Evolutionary conservation across 2,329 filamentous ascomycete genomes (phyloP).

Genomic region (Claviceps monticola): DNA sequence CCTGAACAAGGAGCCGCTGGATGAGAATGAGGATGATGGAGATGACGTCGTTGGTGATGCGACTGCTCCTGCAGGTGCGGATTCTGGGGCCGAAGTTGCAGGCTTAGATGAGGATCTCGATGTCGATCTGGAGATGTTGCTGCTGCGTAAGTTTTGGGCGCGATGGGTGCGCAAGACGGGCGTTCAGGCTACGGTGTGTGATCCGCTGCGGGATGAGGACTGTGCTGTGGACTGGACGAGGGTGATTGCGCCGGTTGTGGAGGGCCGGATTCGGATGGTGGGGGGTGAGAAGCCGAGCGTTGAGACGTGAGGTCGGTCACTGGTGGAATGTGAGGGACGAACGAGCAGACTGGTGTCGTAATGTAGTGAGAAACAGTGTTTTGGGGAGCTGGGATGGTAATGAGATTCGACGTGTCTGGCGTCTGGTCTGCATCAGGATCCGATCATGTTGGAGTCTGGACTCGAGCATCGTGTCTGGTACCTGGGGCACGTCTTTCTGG

Average conservation of each 20-base stretch:
- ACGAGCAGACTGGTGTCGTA: too few relatives aligned
- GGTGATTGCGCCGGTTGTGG: constrained; percentile 62
- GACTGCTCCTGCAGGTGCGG: constrained; percentile 15
- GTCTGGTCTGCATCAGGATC: too few relatives aligned
- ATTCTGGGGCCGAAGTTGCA: not conserved
- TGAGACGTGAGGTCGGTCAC: too few relatives aligned
- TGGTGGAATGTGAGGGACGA: too few relatives aligned
- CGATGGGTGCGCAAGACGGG: constrained; percentile 62
- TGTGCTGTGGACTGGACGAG: constrained; percentile 62
- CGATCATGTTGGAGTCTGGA: too few relatives aligned
- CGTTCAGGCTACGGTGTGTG: constrained; percentile 38
- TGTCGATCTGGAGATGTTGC: constrained; percentile 41
- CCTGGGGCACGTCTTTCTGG: too few relatives aligned
- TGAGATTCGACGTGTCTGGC: too few relatives aligned
- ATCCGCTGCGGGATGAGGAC: constrained; percentile 44
- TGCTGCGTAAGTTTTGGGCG: constrained; percentile 54
- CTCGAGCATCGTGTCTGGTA: too few relatives aligned
- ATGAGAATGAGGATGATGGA: constrained; percentile 30
- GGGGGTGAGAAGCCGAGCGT: constrained; percentile 1
- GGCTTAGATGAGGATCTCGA: constrained; percentile 19
- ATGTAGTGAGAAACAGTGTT: too few relatives aligned
- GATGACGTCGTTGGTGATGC: constrained; percentile 12
- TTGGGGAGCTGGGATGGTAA: too few relatives aligned
- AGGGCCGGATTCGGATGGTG: constrained; percentile 55
- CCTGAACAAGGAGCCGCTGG: constrained; percentile 18